Base-by-base conservation (phyloP, 306 rosid species). In the Parietaria judaica region DNA sequence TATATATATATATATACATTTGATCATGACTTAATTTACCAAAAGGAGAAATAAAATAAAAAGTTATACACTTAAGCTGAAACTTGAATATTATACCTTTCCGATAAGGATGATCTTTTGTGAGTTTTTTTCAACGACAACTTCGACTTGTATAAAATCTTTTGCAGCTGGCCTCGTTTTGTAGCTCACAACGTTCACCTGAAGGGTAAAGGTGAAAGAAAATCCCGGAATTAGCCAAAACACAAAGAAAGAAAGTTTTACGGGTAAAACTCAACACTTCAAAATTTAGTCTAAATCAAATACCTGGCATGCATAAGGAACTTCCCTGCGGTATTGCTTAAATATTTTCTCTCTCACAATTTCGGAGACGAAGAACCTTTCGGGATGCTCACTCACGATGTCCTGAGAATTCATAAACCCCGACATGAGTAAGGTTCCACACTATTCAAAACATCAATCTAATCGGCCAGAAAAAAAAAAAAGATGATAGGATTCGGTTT, bases 251-350 rank as follows among this genome's bases (percentile, higher is more conserved):
- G 3, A 63, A 14, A 16, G 1, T 0, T 46, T 13, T 13, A 12
- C n/a, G 37, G 43, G 8, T 14, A 53, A 31, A 16, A 8, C 4
- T 8, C 44, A n/a, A 15, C 6, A 15, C 43, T 11, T 6, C 47
- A 4, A 55, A 11, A 52, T 17, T 14, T 14, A 23, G 37, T 66
- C 46, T 13, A 3, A 8, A 56, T 56, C 6, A 8, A 39, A 45
- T 83, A 92, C 99, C 99, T 92, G 99, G 61, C 96, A 86, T 46
- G 80, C 85, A 51, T 92, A 92, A 38, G 99, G 99, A 76, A 92
- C 84, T 81, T 92, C 99, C 38, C 86, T 77, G 58, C 95, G 88
- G 58, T 84, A 88, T 72, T 92, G 99, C 88, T 86, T 79, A 71
- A 92, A 88, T 67, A 92, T 92, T 84, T 92, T 92, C 72, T 92